Percentiles rank a stretch among this genome's conserved stretches.
phyloP scores from a whole-genome alignment of 106 monocot species.

The Dendrobium officinale region DNA sequence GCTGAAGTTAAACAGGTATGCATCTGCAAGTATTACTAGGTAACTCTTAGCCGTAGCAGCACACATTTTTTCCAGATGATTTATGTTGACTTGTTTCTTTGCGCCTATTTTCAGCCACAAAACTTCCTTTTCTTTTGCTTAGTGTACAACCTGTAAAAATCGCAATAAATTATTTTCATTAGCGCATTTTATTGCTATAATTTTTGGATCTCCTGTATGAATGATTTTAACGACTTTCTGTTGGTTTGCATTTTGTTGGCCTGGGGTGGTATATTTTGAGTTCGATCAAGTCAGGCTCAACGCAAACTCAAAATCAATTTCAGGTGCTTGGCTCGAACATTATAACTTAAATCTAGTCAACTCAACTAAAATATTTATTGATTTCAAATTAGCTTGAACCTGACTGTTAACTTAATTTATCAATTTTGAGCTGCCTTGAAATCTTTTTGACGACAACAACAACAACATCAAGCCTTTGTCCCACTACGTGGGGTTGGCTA shows the following conservation, averaged over 20 bases:
- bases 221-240: background rate
- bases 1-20: slow-evolving; percentile 80
- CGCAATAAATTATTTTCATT: background rate
- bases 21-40: background rate
- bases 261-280: background rate
- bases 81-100: background rate
- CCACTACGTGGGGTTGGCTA: too few relatives aligned
- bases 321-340: background rate
- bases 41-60: background rate
- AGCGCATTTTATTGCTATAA: background rate
- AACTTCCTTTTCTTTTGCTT: background rate
- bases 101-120: background rate
- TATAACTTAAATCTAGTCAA: background rate
- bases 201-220: background rate
- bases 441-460: background rate
- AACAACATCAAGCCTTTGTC: too few relatives aligned
- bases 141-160: background rate
- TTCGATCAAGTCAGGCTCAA: background rate
- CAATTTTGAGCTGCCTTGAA: background rate
- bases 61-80: background rate
- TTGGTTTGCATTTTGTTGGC: background rate
- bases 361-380: background rate
- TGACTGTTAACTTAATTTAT: background rate
- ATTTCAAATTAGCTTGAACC: background rate
- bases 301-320: background rate